Conservation (phyloP, 257 asterid genomes). For the Jacaranda copaia region DNA sequence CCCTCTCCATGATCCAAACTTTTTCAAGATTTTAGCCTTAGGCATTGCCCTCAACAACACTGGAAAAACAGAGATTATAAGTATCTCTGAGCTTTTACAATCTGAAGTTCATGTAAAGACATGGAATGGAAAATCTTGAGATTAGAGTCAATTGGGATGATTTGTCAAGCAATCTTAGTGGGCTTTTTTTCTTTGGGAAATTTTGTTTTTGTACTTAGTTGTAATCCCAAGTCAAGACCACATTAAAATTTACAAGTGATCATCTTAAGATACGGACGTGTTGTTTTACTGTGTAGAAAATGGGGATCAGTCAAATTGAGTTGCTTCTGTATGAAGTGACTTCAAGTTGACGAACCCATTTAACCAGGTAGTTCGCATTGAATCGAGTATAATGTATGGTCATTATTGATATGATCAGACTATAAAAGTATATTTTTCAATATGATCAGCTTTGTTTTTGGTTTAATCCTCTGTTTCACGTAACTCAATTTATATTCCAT, state of each 20-base stretch:
- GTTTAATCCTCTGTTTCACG: too few relatives aligned
- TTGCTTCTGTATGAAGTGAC: conserved; percentile 45
- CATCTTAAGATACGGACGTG: conserved; percentile 33
- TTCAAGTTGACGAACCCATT: conserved; percentile 32
- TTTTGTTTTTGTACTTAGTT: conserved; percentile 8
- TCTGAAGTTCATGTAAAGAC: not conserved
- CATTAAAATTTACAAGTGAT: conserved; percentile 21
- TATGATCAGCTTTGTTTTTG: too few relatives aligned
- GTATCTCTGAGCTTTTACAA: too few relatives aligned
- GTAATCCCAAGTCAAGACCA: conserved; percentile 25
- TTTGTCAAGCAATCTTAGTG: conserved; percentile 17
- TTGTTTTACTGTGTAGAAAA: not conserved
- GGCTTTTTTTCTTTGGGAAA: not conserved
- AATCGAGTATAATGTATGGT: too few relatives aligned
- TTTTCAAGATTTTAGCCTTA: conserved; percentile 35
- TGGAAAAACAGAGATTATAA: too few relatives aligned
- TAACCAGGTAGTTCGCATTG: not conserved
- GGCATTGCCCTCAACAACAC: conserved; percentile 31
- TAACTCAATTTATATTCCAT: too few relatives aligned
- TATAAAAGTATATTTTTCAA: too few relatives aligned
- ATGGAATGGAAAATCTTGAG: conserved; percentile 31
- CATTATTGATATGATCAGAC: too few relatives aligned
- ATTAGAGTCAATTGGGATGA: conserved; percentile 28
- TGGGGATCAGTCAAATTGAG: conserved; percentile 29
- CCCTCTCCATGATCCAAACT: conserved; percentile 45